A percentile compares a stretch with the other conserved stretches of the same genome.
phyloP scores from a whole-genome alignment of 768 basidiomycete genomes.

The Mycena indigotica region DNA sequence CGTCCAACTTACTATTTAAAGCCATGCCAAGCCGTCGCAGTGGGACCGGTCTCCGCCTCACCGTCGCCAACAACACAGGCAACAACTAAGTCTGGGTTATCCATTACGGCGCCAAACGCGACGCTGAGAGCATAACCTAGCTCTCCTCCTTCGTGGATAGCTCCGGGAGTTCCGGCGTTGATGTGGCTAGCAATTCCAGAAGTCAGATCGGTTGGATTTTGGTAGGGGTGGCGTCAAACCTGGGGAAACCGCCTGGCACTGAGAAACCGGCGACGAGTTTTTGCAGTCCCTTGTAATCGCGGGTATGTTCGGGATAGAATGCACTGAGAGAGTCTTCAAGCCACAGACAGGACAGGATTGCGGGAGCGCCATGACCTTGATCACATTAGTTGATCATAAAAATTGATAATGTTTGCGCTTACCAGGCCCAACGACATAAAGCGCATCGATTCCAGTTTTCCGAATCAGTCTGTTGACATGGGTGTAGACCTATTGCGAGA shows the following conservation, averaged over 20 bases:
- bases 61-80: conserved; percentile 87
- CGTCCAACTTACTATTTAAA: conserved; percentile 67
- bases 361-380: conserved; percentile 82
- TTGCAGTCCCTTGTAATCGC: conserved; percentile 58
- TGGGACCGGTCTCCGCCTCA: conserved; percentile 81
- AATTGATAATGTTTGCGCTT: conserved; percentile 14
- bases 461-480: conserved; percentile 69
- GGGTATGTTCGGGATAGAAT: conserved; percentile 62
- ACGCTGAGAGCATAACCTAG: conserved; percentile 87
- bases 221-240: too few species aligned
- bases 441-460: conserved; percentile 59
- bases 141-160: conserved; percentile 91
- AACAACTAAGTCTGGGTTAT: conserved; percentile 82
- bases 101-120: conserved; percentile 88
- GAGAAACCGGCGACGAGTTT: conserved; percentile 77
- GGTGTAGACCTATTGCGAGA: conserved; percentile 53
- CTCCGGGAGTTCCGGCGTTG: conserved; percentile 84
- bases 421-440: conserved; percentile 84
- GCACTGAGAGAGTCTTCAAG: conserved; percentile 71
- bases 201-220: too few species aligned
- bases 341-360: conserved; percentile 83
- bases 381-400: background rate
- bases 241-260: conserved; percentile 81
- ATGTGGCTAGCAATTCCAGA: too few species aligned
- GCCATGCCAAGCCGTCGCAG: conserved; percentile 81